Evolutionary conservation across 345 rosid genomes (phyloP), one percentile per base, ranked within the genome.

Genomic region (Stellera chamaejasme): DNA sequence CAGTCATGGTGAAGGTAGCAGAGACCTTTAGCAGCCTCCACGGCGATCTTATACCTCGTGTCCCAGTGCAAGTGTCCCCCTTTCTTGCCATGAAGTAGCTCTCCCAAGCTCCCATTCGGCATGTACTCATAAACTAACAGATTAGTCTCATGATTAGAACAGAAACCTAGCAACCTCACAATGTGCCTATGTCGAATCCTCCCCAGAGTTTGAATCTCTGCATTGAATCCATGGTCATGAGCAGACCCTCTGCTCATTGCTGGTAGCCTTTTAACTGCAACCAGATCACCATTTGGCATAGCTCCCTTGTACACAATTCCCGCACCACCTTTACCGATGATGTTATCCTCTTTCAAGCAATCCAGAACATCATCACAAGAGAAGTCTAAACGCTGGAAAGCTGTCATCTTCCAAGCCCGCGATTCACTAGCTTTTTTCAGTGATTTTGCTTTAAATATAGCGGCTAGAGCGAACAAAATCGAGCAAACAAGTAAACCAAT

Each of bases 1-100:
- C 98, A 92, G 66, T 92, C 96, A 12, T 92, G 96, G 69, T 92
- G 98, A 51, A 92, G 84, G 71, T 92, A 92, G 66, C 96, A 92
- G 15, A 92, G 67, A 10, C 96, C 98, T 60, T 79, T 92, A 1
- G 96, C 96, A 36, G 98, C 96, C 67, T 92, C 96, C 10, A 78
- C 66, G n/a, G 93, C 93, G 47, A 88, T 84, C 58, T 92, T 88
- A 43, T 80, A 68, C 81, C 98, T 76, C 48, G 79, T 63, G 54
- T 75, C 77, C 98, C 98, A 92, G 28, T 72, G 71, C 23, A 92
- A 64, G 66, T 76, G 74, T 13, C 74, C 74, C 10, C 95, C 96
- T 48, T 78, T 83, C 69, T 88, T 86, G 41, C 91, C 90, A 53
- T 92, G 96, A 50, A 92, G 53, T 27, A 84, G 87, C 60, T 88